Evolutionary conservation across 176 grass and related monocot species (phyloP).

Genomic region (Panicum miliaceum): DNA sequence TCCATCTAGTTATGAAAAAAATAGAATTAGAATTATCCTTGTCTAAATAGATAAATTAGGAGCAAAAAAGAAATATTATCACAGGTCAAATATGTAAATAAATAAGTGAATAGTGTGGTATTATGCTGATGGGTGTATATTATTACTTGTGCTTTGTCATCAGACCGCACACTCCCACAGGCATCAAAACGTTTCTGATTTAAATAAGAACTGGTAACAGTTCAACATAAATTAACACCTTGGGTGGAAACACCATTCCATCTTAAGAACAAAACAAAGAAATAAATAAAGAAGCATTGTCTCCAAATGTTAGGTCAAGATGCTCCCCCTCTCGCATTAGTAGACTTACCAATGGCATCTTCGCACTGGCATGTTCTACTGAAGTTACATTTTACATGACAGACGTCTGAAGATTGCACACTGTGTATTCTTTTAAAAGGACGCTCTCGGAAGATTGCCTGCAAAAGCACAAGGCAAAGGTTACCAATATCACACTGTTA

Average conservation of each 20-base stretch:
- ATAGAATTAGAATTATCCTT: neutral
- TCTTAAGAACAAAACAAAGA: constrained; percentile 7
- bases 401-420: neutral
- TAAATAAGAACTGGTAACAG: neutral
- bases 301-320: constrained; percentile 34
- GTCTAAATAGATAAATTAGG: neutral
- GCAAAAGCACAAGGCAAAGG: neutral
- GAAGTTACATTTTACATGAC: neutral
- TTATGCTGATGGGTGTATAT: neutral
- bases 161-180: neutral
- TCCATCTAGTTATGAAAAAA: neutral
- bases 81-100: neutral
- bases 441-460: neutral
- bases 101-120: neutral
- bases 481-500: neutral
- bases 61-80: neutral
- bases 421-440: constrained; percentile 12
- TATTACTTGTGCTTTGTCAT: neutral
- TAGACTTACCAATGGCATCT: neutral
- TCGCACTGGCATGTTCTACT: neutral
- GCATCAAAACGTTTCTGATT: neutral
- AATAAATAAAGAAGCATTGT: constrained; percentile 4
- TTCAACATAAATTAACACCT: neutral
- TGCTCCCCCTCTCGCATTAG: neutral
- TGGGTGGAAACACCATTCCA: neutral